Conservation (phyloP, 257 asterid species). For the Nicotiana knightiana region DNA sequence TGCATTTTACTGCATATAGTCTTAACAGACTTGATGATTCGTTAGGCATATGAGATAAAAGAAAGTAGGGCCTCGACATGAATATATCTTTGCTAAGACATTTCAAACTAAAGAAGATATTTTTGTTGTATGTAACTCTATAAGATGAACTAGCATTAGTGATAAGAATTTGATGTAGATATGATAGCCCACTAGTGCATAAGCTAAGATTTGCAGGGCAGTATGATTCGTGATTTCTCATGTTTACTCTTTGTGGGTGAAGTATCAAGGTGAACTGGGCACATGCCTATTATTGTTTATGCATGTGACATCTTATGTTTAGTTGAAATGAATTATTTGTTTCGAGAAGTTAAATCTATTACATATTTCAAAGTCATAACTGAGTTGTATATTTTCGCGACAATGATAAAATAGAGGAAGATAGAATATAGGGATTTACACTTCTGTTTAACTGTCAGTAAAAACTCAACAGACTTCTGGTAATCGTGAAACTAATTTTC, state of each 20-base stretch:
- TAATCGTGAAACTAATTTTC: slow-evolving; percentile 11
- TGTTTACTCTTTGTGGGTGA: background rate
- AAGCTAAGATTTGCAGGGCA: background rate
- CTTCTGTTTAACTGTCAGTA: background rate
- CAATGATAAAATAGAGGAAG: background rate
- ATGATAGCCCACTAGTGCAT: background rate
- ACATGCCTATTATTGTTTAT: background rate
- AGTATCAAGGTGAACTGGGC: background rate
- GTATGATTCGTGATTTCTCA: background rate
- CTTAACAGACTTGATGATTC: background rate
- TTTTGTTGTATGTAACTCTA: background rate
- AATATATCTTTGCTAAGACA: too few species aligned
- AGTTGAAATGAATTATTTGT: background rate
- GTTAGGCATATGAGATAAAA: background rate
- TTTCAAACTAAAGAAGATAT: too few species aligned
- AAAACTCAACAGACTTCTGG: slow-evolving; percentile 2
- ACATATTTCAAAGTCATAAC: too few species aligned
- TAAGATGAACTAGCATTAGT: background rate
- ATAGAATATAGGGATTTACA: background rate
- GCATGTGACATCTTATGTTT: background rate
- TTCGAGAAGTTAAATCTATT: background rate
- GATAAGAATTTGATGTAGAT: background rate
- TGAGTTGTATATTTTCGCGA: background rate
- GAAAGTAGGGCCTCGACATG: background rate
- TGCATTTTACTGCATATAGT: background rate